phyloP scores from a whole-genome alignment of 225 moss, liverwort and hornwort genomes.

The Climacium dendroides region DNA sequence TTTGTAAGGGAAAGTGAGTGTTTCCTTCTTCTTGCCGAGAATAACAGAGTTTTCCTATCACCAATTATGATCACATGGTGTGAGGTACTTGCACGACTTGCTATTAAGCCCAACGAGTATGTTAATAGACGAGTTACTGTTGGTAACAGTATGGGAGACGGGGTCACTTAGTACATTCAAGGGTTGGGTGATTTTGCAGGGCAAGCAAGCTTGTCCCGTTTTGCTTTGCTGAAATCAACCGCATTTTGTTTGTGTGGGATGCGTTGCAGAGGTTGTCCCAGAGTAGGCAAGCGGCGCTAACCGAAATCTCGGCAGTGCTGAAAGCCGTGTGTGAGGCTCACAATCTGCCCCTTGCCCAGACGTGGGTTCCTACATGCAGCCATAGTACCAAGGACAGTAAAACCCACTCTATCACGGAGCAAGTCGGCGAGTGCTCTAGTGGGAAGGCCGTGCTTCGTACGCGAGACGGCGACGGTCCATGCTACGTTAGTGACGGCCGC shows the following conservation, averaged over 20 bases:
- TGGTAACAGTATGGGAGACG: neutral
- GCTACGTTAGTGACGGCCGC: constrained; percentile 66
- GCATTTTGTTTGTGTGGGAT: neutral
- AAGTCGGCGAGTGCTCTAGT: neutral
- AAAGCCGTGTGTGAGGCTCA: constrained; percentile 91
- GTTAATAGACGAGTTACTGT: neutral
- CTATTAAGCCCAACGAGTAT: neutral
- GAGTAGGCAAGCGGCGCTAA: constrained; percentile 63
- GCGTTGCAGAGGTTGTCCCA: constrained; percentile 53
- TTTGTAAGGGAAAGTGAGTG: neutral
- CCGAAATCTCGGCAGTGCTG: constrained; percentile 75
- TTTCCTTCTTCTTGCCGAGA: neutral
- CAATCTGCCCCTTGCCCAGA: constrained; percentile 86
- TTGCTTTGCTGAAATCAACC: neutral
- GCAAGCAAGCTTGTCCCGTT: neutral
- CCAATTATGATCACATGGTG: neutral
- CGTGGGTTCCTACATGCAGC: constrained; percentile 70
- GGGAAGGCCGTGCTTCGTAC: constrained; percentile 62
- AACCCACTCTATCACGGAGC: neutral
- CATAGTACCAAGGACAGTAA: neutral
- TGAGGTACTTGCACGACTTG: neutral
- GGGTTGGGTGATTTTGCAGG: neutral
- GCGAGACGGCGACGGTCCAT: constrained; percentile 52
- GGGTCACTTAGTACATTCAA: neutral
- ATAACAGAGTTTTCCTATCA: neutral